Evolutionary conservation across 2,329 filamentous ascomycete genomes (phyloP), one percentile per base, ranked within the genome.

Genomic region (Epichloe coenophiala): DNA sequence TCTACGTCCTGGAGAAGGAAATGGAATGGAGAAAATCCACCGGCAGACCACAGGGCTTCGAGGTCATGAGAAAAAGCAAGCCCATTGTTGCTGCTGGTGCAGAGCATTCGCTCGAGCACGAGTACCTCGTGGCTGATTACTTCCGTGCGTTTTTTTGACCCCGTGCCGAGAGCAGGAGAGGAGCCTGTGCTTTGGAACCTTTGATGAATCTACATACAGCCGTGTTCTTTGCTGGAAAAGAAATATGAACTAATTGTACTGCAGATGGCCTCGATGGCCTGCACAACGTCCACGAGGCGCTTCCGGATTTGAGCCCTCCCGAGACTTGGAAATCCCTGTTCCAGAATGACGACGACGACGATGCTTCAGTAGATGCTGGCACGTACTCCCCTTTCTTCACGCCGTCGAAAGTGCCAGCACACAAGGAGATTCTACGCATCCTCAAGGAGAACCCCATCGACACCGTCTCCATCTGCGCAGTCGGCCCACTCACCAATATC

Each of bases 401-500:
- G 3, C 82, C 90, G 0, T 95, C 88, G 17, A 81, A 81, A 59
- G 69, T 71, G 5, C 80, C 81, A 1, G 81, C 90, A 0, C 84
- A 95, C 66, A 78, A 86, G 65, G 89, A 95, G 68, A 97, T 98
- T 47, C 77, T 98, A n/a, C 81, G 86, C 27, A 74, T 95, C 45
- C 77, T 98, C 19, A 77, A 76, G 51, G 86, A 93, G 60, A 89
- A 93, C 61, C 88, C 90, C 7, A 76, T 77, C 5, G 82, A 89
- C 61, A 93, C 86, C 1, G 81, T 98, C 59, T 90, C 86, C n/a
- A 86, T 98, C 62, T 81, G 95, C 38, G 87, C 87, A 23, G 76
- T 97, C 46, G 93, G 93, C 0, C 93, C 93, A 1, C 71, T 97
- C 58, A 97, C 93, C n/a, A 98, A 95, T 63, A 71, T 95, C 33